Conservation (phyloP, 768 basidiomycete species). For the Pleurotus sapidus region DNA sequence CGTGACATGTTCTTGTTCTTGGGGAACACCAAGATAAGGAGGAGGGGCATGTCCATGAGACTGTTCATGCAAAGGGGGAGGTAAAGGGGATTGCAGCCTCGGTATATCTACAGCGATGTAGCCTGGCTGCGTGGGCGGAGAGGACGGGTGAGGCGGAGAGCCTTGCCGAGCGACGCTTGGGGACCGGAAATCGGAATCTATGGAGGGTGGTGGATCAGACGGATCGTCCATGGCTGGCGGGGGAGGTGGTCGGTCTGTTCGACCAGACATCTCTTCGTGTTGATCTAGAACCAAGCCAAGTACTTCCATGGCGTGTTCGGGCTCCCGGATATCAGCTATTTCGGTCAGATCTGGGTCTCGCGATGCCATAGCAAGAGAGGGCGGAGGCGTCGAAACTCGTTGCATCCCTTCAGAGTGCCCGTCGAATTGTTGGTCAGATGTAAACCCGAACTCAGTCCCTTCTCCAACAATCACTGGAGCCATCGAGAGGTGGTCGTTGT, state of each 20-base stretch:
- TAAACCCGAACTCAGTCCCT: conserved; percentile 76
- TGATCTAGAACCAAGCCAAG: conserved; percentile 58
- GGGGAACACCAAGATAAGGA: conserved; percentile 63
- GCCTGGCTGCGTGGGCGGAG: conserved; percentile 24
- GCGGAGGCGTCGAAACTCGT: conserved; percentile 67
- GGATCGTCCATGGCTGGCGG: conserved; percentile 86
- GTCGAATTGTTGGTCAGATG: conserved; percentile 71
- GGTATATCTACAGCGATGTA: conserved; percentile 27
- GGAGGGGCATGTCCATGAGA: conserved; percentile 69
- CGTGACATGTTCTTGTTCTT: conserved; percentile 47
- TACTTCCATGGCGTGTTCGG: conserved; percentile 52
- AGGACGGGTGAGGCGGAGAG: conserved; percentile 31
- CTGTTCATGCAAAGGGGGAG: conserved; percentile 29
- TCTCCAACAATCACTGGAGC: conserved; percentile 58
- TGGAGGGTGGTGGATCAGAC: conserved; percentile 84
- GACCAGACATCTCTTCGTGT: conserved; percentile 33
- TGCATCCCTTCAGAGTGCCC: conserved; percentile 72
- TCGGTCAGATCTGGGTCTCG: conserved; percentile 68
- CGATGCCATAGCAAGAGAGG: conserved; percentile 72
- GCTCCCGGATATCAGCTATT: conserved; percentile 54
- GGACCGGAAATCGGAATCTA: conserved; percentile 73
- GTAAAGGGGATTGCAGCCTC: conserved; percentile 24
- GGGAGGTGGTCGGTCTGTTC: conserved; percentile 62
- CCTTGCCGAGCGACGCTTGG: conserved; percentile 34
- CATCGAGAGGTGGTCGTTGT: conserved; percentile 30